Evolutionary conservation across 768 basidiomycete genomes (phyloP).

Genomic region (Dioszegia crocea): DNA sequence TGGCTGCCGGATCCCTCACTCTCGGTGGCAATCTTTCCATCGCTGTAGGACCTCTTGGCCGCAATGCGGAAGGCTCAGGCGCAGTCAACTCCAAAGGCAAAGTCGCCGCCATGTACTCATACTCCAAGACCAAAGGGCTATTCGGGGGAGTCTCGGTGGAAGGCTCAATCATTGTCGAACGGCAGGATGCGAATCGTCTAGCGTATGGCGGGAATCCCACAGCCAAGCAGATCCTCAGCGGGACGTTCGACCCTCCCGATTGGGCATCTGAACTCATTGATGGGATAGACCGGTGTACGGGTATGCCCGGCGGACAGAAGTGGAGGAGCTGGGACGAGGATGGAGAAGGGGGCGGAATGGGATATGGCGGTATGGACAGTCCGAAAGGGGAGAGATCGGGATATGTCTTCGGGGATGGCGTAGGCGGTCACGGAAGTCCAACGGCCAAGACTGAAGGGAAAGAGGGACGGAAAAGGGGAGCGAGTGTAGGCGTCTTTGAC

Average conservation of each 20-base stretch:
- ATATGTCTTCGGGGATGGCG: slow-evolving; percentile 46
- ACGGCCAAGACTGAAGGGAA: neutral
- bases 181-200: slow-evolving; percentile 82
- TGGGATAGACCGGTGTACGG: slow-evolving; percentile 60
- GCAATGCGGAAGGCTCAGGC: slow-evolving; percentile 83
- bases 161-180: slow-evolving; percentile 85
- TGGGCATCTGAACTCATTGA: slow-evolving; percentile 75
- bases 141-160: slow-evolving; percentile 80
- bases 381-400: slow-evolving; percentile 2
- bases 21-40: slow-evolving; percentile 83
- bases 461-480: slow-evolving; percentile 19
- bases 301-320: slow-evolving; percentile 61
- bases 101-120: slow-evolving; percentile 78
- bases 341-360: slow-evolving; percentile 29
- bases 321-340: slow-evolving; percentile 59
- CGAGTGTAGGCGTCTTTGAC: slow-evolving; percentile 5
- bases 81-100: slow-evolving; percentile 77
- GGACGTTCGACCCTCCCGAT: slow-evolving; percentile 64
- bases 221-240: slow-evolving; percentile 73
- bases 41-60: slow-evolving; percentile 82
- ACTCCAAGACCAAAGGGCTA: slow-evolving; percentile 76
- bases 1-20: slow-evolving; percentile 86
- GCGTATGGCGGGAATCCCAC: slow-evolving; percentile 71
- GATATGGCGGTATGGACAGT: neutral
- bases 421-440: slow-evolving; percentile 24